Evolutionary conservation across 2,329 filamentous ascomycete species (phyloP), one percentile per base, ranked within the genome.

Genomic region (Xylaria sp.): DNA sequence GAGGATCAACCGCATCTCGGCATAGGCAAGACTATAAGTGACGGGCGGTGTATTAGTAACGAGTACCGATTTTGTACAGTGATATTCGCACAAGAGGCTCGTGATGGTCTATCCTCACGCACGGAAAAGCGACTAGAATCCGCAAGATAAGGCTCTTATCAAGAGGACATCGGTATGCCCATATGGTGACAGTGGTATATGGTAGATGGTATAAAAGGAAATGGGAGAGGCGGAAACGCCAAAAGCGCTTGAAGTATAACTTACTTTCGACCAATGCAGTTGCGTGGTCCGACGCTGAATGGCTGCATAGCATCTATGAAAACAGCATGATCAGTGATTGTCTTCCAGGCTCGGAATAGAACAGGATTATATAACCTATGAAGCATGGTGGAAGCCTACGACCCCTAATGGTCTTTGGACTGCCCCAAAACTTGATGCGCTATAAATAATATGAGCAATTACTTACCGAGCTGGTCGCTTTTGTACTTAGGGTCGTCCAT

Each of bases 1-100:
- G 4, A 83, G 68, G 41, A 82, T 80, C 31, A 83, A 66, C 15
- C 81, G 78, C 80, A 83, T 82, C 72, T 83, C 82, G n/a, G 76
- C 77, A 58, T 82, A 81, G 13, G 82, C 82, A 31, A 83, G 76
- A 62, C 79, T 82, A 55, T 62, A 7, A 39, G 20, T 36, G n/a
- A 28, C 9, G 25, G 2, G 43, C 13, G 52, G 10, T n/a, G 28
- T 46, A 36, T 64, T 49, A 67, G 62, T 23, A 59, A 39, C 3
- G 13, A 23, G n/a, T 10, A 13, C 13, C 1, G 20, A 15, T 41
- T 41, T 25, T 31, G 33, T 18, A 8, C n/a, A n/a, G 3, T n/a
- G 18, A 36, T 4, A 5, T 28, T 5, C 28, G 6, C 28, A 28
- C 28, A 28, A 28, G 28, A 28, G 28, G 28, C 28, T 28, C 28